Evolutionary conservation across 352 stramenopile species (phyloP).

Genomic region (Phytophthora pseudosyringae): DNA sequence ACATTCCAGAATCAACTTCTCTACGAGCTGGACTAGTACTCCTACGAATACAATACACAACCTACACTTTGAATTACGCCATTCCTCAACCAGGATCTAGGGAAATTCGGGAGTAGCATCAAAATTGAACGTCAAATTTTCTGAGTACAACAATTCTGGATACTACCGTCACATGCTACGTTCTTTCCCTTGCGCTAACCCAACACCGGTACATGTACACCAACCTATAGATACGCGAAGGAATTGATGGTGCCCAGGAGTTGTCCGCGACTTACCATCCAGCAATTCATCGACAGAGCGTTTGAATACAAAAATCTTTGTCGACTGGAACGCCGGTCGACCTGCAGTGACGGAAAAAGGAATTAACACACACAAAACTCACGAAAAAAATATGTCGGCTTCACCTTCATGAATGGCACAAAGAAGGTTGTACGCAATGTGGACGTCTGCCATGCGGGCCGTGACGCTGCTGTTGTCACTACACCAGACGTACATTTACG

Average conservation of each 20-base stretch:
- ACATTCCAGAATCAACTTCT: slow-evolving; percentile 79
- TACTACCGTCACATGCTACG: too few species aligned
- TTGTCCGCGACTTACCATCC: background rate
- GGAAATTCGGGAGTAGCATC: background rate
- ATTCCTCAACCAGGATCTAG: background rate
- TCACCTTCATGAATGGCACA: background rate
- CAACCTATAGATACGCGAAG: background rate
- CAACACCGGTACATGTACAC: background rate
- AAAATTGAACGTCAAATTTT: background rate
- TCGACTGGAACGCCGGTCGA: too few species aligned
- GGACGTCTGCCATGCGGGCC: too few species aligned
- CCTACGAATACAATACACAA: slow-evolving; percentile 1
- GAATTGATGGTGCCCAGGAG: background rate
- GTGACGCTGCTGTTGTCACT: slow-evolving; percentile 11
- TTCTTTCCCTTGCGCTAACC: too few species aligned
- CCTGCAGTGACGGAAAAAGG: too few species aligned
- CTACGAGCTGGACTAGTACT: slow-evolving; percentile 64
- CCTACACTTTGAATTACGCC: background rate
- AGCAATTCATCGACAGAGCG: background rate
- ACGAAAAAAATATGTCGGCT: background rate
- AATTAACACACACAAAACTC: too few species aligned
- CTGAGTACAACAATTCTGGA: background rate
- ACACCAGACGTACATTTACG: background rate
- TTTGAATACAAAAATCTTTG: too few species aligned
- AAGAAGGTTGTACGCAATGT: background rate